Conservation (phyloP, 495 filamentous ascomycete species). For the Penicillium subrubescens region DNA sequence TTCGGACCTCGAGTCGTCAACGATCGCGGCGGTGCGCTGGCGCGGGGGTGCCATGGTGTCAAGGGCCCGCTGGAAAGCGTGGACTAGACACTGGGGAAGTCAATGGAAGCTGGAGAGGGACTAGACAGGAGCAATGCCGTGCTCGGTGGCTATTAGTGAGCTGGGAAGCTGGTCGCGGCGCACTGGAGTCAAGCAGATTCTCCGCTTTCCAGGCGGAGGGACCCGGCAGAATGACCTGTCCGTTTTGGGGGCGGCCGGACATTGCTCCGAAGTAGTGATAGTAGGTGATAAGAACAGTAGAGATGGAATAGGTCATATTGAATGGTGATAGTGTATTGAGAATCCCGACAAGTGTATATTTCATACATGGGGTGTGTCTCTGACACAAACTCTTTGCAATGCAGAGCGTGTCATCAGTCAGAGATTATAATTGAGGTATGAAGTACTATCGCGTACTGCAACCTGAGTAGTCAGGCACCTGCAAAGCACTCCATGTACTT, state of each 20-base stretch:
- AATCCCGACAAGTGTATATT: background rate
- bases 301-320: background rate
- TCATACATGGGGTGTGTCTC: background rate
- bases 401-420: background rate
- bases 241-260: slow-evolving; percentile 20
- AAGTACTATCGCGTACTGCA: background rate
- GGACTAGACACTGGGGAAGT: slow-evolving; percentile 1
- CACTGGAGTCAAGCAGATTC: slow-evolving; percentile 20
- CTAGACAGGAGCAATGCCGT: slow-evolving; percentile 7
- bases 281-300: background rate
- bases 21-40: slow-evolving; percentile 42
- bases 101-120: slow-evolving; percentile 13
- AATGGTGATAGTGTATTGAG: background rate
- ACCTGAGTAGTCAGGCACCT: background rate
- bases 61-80: slow-evolving; percentile 9
- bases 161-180: slow-evolving; percentile 8
- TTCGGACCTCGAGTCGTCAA: slow-evolving; percentile 58
- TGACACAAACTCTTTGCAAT: background rate
- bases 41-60: slow-evolving; percentile 50
- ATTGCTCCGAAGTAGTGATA: slow-evolving; percentile 10
- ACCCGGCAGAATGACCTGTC: slow-evolving; percentile 40
- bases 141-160: background rate
- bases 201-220: slow-evolving; percentile 38
- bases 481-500: background rate
- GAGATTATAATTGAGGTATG: background rate